Evolutionary conservation across 306 rosid species (phyloP).

Genomic region (Vachellia collinsii): DNA sequence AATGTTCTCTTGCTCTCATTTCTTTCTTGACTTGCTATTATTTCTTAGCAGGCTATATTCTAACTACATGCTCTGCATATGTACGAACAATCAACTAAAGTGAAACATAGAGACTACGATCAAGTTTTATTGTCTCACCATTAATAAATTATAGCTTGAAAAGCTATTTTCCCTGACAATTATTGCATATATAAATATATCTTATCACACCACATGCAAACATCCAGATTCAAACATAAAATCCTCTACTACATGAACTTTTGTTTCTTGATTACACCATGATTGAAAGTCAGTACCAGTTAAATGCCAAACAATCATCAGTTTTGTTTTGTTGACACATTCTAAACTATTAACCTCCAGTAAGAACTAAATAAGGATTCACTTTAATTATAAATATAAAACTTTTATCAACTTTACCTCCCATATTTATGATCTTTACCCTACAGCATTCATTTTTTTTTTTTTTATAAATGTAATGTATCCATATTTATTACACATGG

Average conservation of each 20-base stretch:
- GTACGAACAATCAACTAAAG: not conserved
- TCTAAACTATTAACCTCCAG: not conserved
- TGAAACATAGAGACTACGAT: not conserved
- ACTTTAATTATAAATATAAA: too few species aligned
- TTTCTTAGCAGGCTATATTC: slow-evolving; percentile 3
- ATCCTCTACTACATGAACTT: not conserved
- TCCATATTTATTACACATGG: too few species aligned
- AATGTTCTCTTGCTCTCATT: slow-evolving; percentile 6
- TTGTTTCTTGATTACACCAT: not conserved
- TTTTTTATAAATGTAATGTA: too few species aligned
- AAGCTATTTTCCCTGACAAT: not conserved
- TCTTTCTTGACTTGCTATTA: slow-evolving; percentile 13
- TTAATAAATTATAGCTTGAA: not conserved
- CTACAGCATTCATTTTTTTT: too few species aligned
- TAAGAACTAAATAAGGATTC: too few species aligned
- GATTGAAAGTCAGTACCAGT: not conserved
- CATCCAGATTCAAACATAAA: not conserved
- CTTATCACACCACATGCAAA: not conserved
- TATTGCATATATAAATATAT: not conserved
- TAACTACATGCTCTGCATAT: not conserved
- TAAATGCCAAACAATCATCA: not conserved
- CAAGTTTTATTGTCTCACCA: not conserved
- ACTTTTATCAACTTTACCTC: too few species aligned
- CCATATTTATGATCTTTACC: too few species aligned
- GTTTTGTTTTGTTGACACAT: not conserved